Conservation (phyloP, 768 basidiomycete genomes). For the Ramaria sp. region DNA sequence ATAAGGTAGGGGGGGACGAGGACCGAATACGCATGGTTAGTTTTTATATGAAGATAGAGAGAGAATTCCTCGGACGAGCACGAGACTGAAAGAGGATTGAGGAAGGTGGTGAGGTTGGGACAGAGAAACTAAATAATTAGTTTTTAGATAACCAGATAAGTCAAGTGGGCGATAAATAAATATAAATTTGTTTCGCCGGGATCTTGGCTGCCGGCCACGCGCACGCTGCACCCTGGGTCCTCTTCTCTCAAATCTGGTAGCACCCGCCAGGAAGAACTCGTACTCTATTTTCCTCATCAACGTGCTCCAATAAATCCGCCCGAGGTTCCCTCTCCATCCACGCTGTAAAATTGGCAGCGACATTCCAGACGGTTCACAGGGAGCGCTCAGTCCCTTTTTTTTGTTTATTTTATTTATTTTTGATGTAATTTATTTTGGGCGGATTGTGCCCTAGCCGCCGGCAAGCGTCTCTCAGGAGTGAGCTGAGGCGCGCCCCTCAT, state of each 20-base stretch:
- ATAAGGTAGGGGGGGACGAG: slow-evolving; percentile 6
- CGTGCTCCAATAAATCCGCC: slow-evolving; percentile 3
- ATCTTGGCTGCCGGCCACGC: neutral
- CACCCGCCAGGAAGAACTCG: slow-evolving; percentile 1
- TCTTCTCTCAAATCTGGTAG: neutral
- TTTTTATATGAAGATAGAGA: neutral
- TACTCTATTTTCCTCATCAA: neutral
- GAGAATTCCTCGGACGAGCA: neutral
- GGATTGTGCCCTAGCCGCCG: neutral
- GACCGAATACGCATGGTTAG: slow-evolving; percentile 3
- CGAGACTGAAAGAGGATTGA: neutral
- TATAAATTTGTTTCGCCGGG: neutral
- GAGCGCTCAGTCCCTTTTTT: neutral
- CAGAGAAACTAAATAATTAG: neutral
- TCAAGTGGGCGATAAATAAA: neutral
- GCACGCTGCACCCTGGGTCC: neutral
- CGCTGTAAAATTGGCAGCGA: neutral
- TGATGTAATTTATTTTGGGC: neutral
- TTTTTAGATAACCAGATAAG: neutral
- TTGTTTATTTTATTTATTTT: neutral
- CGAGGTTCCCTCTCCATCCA: slow-evolving; percentile 1
- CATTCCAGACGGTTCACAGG: neutral
- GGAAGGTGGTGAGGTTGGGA: neutral
- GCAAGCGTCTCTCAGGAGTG: neutral
- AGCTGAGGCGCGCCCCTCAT: neutral